These are phyloP conservation scores for Gynochthodes officinalis DNA, from an alignment of 257 asterid species.

Conservation along the genomic window DNA sequence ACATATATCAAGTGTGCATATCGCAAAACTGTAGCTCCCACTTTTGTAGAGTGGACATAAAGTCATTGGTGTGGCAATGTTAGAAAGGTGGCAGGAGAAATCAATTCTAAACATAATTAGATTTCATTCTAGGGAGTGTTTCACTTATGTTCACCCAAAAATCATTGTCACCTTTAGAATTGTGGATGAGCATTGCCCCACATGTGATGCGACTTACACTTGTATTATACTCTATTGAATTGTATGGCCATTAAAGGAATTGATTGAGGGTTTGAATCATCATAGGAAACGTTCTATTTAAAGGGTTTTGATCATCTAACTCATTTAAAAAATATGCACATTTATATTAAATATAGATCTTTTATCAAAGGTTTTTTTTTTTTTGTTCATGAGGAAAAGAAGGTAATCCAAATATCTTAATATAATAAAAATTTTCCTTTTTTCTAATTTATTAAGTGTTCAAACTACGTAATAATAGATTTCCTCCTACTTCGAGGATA, in stretches of 20 bases:
- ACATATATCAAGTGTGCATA: too few relatives aligned
- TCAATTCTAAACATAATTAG: constrained; percentile 25
- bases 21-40: neutral
- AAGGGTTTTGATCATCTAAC: neutral
- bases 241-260: neutral
- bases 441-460: too few relatives aligned
- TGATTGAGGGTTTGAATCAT: neutral
- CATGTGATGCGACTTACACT: too few relatives aligned
- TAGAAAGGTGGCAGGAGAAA: constrained; percentile 14
- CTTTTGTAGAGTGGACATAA: neutral
- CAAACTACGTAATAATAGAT: too few relatives aligned
- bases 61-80: constrained; percentile 7
- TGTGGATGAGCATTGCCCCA: neutral
- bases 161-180: neutral
- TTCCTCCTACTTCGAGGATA: too few relatives aligned
- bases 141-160: constrained; percentile 12
- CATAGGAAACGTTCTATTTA: neutral
- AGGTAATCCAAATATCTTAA: too few relatives aligned
- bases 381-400: too few relatives aligned
- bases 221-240: too few relatives aligned
- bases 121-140: constrained; percentile 34
- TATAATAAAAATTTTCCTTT: too few relatives aligned
- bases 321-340: too few relatives aligned
- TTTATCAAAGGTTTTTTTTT: too few relatives aligned
- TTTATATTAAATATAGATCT: too few relatives aligned